Base-by-base conservation (phyloP, 768 basidiomycete genomes). In the Suillus sp. region DNA sequence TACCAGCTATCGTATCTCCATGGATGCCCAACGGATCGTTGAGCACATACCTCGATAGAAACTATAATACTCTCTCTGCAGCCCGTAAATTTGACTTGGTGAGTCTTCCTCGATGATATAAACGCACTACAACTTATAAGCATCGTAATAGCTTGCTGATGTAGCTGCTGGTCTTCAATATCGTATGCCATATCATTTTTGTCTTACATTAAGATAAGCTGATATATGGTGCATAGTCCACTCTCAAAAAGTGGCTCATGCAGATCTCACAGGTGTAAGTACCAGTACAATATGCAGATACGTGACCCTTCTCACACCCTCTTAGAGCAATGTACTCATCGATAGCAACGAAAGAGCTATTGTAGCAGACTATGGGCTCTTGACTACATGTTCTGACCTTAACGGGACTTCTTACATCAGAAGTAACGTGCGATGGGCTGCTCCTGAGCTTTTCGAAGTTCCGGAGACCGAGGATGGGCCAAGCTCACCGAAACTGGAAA, bases 361-460 rank as follows among this genome's bases (percentile, higher is more conserved):
- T 35, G 7, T 55, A 37, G 54, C 54, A 35, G 54, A 55, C 54
- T 55, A 55, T 22, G 54, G 54, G 10, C 34, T 55, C 3, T 32
- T 38, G 35, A 38, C 58, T 59, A 42, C 35, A 16, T 48, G 40
- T 30, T 51, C 45, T n/a, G 40, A 59, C 11, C 38, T 40, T 5
- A 48, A 30, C 5, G n/a, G 55, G 1, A 11, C 62, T n/a, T 53
- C 60, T 27, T 38, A 57, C 4, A 65, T 69, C 42, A 71, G 67
- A 1, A 68, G 74, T 3, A 74, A 75, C 32, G 62, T 74, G 40
- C 65, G 74, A 34, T 74, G 73, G 73, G 70, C 74, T 13, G 73
- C 73, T 2, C 73, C 74, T 1, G 73, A 74, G 14, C 65, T 76
- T 20, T 25, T 75, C 63, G 71, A 68, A 20, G 34, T 67, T 22